Base-by-base conservation (phyloP, 139 green algal genomes). In the Micromonas pusilla region DNA sequence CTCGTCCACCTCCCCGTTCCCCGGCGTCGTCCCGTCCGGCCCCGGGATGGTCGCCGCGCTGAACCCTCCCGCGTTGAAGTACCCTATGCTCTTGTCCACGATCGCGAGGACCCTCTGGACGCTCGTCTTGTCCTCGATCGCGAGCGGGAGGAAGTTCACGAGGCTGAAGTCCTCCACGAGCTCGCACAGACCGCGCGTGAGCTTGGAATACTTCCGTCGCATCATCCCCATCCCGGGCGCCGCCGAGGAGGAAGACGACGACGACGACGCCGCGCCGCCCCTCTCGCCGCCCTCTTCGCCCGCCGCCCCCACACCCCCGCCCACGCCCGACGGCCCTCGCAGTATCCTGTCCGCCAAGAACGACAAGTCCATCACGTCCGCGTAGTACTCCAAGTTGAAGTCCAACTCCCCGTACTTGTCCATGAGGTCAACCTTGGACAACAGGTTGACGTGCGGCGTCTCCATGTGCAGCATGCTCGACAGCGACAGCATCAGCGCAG, bases 361-460 rank as follows among this genome's bases (percentile, higher is more conserved):
- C 0, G 74, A 80, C 52, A 98, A 86, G 78, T 96, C 92, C 76
- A 96, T 89, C 16, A 96, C 92, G 80, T 97, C 85, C 1, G 91
- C 91, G 84, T 96, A 98, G 73, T 90, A 98, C 26, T 97, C 90
- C 5, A 96, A 85, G 52, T 89, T 89, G 78, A 97, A 94, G 84
- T 87, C 88, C 52, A 97, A 85, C 23, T 91, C 81, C n/a, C 94
- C 94, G 70, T 97, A 97, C 70, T 90, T 80, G 33, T 91, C 85
- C 1, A 97, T 77, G 16, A 97, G 83, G 86, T 99, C 96, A 66
- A 98, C 90, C 82, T 99, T 99, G 9, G 91, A 97, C 28, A 99
- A 87, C 6, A 99, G 81, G 81, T 96, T 99, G 72, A 98, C 83
- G 82, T 98, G 93, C 2, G 96, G 95, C 67, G 97, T 83, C 87